phyloP scores from a whole-genome alignment of 352 stramenopile species.

The Pythium aquatile region DNA sequence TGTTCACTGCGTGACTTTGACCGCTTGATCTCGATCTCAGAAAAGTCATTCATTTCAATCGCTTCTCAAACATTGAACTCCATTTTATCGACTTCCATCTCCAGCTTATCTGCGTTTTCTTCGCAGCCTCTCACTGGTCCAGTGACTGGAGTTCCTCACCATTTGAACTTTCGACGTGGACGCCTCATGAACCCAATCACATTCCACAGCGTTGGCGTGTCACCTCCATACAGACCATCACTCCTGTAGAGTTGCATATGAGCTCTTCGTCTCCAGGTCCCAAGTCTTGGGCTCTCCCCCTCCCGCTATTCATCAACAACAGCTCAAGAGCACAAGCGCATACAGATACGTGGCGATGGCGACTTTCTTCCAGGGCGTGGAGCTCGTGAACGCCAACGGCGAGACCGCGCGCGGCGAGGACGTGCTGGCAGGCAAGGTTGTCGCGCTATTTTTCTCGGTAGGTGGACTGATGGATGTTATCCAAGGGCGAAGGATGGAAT shows the following conservation, averaged over 20 bases:
- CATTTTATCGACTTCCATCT: too few relatives aligned
- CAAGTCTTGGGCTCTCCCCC: not conserved
- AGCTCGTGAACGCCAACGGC: slow-evolving; percentile 52
- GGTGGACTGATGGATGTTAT: slow-evolving; percentile 1
- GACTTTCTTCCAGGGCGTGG: slow-evolving; percentile 43
- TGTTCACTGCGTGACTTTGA: slow-evolving; percentile 19
- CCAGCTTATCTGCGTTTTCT: too few relatives aligned
- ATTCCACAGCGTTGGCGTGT: not conserved
- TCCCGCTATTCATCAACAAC: not conserved
- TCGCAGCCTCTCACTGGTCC: not conserved
- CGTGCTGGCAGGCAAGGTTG: slow-evolving; percentile 42
- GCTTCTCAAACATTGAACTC: not conserved
- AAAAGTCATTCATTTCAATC: not conserved
- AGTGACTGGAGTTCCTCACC: not conserved
- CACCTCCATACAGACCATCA: not conserved
- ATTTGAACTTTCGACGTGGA: not conserved
- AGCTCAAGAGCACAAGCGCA: not conserved
- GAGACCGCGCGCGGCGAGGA: slow-evolving; percentile 40
- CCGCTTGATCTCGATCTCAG: not conserved
- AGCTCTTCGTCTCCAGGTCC: not conserved
- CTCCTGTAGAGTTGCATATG: not conserved
- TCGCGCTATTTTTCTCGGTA: slow-evolving; percentile 80
- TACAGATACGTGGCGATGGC: slow-evolving; percentile 2
- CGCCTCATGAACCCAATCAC: not conserved
- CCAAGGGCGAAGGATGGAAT: not conserved